Base-by-base conservation (phyloP, 768 basidiomycete genomes). In the Kwoniella heveanensis region DNA sequence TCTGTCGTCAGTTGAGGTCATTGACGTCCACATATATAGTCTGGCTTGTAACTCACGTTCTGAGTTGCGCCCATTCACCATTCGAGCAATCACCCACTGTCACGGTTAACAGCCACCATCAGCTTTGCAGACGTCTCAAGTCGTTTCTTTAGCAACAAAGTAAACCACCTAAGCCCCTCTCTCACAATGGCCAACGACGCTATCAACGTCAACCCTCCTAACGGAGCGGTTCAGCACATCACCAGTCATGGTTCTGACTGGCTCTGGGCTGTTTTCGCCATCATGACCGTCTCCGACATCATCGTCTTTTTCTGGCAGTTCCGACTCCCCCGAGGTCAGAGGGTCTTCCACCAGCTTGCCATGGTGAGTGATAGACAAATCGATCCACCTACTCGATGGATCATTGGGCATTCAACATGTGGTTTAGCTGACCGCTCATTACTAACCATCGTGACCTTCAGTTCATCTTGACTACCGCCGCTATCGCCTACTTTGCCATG, bases 401-500 rank as follows among this genome's bases (percentile, higher is more conserved):
- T n/a, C n/a, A n/a, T n/a, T n/a, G n/a, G n/a, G n/a, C n/a, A n/a
- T n/a, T n/a, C n/a, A n/a, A n/a, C n/a, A n/a, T n/a, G n/a, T n/a
- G n/a, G n/a, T n/a, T n/a, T n/a, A n/a, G n/a, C n/a, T n/a, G n/a
- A n/a, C n/a, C n/a, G n/a, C n/a, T n/a, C n/a, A 0, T 51, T 15
- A 32, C 39, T 61, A 12, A 44, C 26, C 22, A 17, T 21, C 22
- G 2, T 47, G 6, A 2, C 5, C 29, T 60, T 0, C 53, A 67
- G 60, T 79, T 85, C 60, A 79, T 86, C 39, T 73, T 86, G 22
- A 76, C 82, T 19, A 85, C 84, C 0, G 79, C 83, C 2, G 68
- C 80, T 13, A 75, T 86, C 47, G 74, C 83, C 1, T 85, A 85
- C 79, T 85, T 85, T 74, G 78, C 82, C 13, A 85, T 86, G 85